phyloP scores from a whole-genome alignment of 169 alveolate species.

The Neospora caninum region DNA sequence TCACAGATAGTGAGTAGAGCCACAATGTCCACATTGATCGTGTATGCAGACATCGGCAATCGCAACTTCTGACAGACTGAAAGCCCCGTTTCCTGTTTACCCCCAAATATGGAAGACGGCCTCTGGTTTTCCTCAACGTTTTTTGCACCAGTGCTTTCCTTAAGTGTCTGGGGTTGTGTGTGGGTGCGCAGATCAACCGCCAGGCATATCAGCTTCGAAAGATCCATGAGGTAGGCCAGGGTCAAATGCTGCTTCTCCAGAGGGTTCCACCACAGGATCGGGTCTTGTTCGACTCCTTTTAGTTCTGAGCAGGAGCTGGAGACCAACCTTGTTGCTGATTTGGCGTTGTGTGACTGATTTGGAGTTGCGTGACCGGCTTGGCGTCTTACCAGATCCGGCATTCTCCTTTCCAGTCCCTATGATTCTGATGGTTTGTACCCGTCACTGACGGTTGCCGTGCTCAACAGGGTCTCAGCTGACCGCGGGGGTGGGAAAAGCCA shows the following conservation, averaged over 20 bases:
- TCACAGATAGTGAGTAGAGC: neutral
- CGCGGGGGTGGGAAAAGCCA: too few relatives aligned
- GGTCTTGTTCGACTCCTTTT: neutral
- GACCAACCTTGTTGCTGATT: too few relatives aligned
- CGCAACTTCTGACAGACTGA: too few relatives aligned
- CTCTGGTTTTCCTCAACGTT: neutral
- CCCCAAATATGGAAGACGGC: neutral
- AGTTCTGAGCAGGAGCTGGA: too few relatives aligned
- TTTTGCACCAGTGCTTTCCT: neutral
- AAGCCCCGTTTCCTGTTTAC: neutral
- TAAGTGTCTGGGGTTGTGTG: neutral
- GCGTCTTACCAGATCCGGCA: too few relatives aligned
- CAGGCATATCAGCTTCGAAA: slow-evolving; percentile 21
- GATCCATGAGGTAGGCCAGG: slow-evolving; percentile 4
- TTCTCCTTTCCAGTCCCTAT: too few relatives aligned
- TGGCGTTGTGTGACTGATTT: neutral
- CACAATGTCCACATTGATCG: too few relatives aligned
- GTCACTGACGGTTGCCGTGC: too few relatives aligned
- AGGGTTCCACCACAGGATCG: neutral
- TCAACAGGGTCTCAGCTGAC: too few relatives aligned
- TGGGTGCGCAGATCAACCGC: neutral
- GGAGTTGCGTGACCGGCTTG: too few relatives aligned
- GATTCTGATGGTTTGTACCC: too few relatives aligned
- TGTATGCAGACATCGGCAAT: too few relatives aligned
- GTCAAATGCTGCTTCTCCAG: neutral